Percentiles rank a stretch among this genome's conserved stretches.
These are phyloP conservation scores for Trichopus zeylanicus DNA, from an alignment of 116 monocot genomes.

Conservation along the genomic window DNA sequence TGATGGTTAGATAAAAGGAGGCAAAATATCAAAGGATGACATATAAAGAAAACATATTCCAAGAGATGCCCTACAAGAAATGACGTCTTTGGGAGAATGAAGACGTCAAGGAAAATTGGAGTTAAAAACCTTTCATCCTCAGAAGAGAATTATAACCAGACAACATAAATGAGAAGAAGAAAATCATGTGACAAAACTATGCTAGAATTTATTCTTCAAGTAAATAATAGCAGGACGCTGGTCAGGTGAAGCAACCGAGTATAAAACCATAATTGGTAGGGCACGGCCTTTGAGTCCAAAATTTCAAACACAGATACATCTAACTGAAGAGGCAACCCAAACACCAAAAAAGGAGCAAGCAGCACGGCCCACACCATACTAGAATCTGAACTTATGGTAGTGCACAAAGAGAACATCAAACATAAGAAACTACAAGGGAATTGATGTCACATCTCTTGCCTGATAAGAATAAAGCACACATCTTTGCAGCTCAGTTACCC, in stretches of 20 bases:
- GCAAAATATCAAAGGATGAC: neutral
- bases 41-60: neutral
- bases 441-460: too few relatives aligned
- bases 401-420: too few relatives aligned
- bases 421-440: too few relatives aligned
- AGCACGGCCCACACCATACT: too few relatives aligned
- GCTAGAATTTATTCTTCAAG: slow-evolving; percentile 4
- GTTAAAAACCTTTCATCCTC: neutral
- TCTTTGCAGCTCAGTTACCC: too few relatives aligned
- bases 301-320: neutral
- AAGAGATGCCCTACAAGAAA: neutral
- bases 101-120: slow-evolving; percentile 6
- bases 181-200: neutral
- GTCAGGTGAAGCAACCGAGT: slow-evolving; percentile 1
- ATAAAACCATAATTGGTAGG: neutral
- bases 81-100: neutral
- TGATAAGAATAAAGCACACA: too few relatives aligned
- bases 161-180: neutral
- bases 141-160: neutral
- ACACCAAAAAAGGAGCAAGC: neutral
- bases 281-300: slow-evolving; percentile 6
- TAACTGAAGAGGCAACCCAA: too few relatives aligned
- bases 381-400: too few relatives aligned
- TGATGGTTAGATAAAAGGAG: slow-evolving; percentile 15
- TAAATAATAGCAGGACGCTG: neutral